A percentile compares a stretch with the other conserved stretches of the same genome.
Evolutionary conservation across 1,139 yeast genomes (phyloP).

Genomic region (Yamadazyma sp.): DNA sequence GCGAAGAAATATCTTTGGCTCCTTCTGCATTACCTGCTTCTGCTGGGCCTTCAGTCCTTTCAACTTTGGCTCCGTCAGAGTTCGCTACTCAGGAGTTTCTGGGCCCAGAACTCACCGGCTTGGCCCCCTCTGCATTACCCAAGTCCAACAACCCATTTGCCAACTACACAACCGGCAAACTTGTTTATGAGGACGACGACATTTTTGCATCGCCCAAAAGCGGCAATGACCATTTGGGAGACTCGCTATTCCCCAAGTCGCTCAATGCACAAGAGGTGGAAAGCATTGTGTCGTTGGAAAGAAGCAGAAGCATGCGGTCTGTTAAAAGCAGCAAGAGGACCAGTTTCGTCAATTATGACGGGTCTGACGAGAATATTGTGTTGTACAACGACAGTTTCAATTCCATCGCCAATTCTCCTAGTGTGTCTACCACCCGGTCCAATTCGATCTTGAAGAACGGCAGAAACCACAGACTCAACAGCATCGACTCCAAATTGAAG

Average conservation of each 20-base stretch:
- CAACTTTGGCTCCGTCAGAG: slow-evolving; percentile 3
- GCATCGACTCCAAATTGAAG: slow-evolving; percentile 8
- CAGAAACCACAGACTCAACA: slow-evolving; percentile 9
- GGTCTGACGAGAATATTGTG: slow-evolving; percentile 46
- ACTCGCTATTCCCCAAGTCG: slow-evolving; percentile 69
- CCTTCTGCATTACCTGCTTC: slow-evolving; percentile 16
- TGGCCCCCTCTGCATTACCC: slow-evolving; percentile 19
- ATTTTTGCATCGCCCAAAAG: slow-evolving; percentile 35
- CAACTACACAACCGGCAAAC: slow-evolving; percentile 7
- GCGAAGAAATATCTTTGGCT: slow-evolving; percentile 31
- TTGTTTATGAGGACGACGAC: slow-evolving; percentile 10
- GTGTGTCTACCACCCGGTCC: slow-evolving; percentile 25
- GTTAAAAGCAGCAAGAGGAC: slow-evolving; percentile 40
- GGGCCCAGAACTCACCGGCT: slow-evolving; percentile 5
- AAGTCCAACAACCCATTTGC: slow-evolving; percentile 16
- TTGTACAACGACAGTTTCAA: slow-evolving; percentile 20
- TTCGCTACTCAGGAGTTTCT: background rate
- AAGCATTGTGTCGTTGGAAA: slow-evolving; percentile 69
- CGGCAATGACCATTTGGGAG: slow-evolving; percentile 43
- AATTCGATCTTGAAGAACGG: slow-evolving; percentile 51
- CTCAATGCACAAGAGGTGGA: slow-evolving; percentile 68
- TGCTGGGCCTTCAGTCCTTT: background rate
- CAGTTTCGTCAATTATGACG: slow-evolving; percentile 48
- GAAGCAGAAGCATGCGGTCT: slow-evolving; percentile 62
- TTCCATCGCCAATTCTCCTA: slow-evolving; percentile 10